Conservation (phyloP, 768 basidiomycete genomes). For the Mycena leptocephala region DNA sequence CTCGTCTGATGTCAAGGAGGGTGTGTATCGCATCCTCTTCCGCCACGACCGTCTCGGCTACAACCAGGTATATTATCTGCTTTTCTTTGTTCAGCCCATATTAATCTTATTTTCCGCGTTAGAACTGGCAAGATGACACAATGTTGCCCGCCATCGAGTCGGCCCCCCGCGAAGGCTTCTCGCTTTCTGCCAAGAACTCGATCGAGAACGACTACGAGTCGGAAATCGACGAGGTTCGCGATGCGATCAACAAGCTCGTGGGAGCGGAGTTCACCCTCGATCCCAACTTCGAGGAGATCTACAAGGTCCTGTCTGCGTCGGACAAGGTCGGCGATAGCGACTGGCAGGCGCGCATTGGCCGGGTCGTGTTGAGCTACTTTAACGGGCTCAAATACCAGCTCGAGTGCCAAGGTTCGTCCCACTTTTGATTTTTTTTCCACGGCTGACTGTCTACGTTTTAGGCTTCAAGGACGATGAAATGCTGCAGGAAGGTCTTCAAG, state of each 20-base stretch:
- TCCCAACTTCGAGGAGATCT: slow-evolving; percentile 56
- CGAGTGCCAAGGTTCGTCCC: slow-evolving; percentile 39
- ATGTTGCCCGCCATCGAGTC: slow-evolving; percentile 52
- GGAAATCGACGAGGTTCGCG: slow-evolving; percentile 46
- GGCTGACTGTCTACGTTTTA: neutral
- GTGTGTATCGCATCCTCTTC: slow-evolving; percentile 59
- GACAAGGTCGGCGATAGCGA: slow-evolving; percentile 38
- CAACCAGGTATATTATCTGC: slow-evolving; percentile 36
- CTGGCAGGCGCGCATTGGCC: slow-evolving; percentile 51
- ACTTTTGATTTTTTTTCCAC: neutral
- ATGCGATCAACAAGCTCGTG: slow-evolving; percentile 48
- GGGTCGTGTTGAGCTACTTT: slow-evolving; percentile 48
- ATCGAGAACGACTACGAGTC: slow-evolving; percentile 51
- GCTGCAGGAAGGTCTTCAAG: slow-evolving; percentile 59
- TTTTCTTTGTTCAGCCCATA: neutral
- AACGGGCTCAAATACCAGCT: slow-evolving; percentile 52
- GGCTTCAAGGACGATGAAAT: slow-evolving; percentile 58
- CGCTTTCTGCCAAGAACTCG: slow-evolving; percentile 51
- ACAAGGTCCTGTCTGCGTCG: slow-evolving; percentile 38
- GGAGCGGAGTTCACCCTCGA: slow-evolving; percentile 53
- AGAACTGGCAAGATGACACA: slow-evolving; percentile 40
- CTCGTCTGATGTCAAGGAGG: slow-evolving; percentile 54
- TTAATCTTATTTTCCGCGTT: neutral
- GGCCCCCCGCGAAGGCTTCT: slow-evolving; percentile 51
- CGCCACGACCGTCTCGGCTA: slow-evolving; percentile 48